A percentile compares a stretch with the other conserved stretches of the same genome.
These are phyloP conservation scores for Penicillium sclerotiorum DNA, from an alignment of 2,329 filamentous ascomycete genomes.

Conservation along the genomic window DNA sequence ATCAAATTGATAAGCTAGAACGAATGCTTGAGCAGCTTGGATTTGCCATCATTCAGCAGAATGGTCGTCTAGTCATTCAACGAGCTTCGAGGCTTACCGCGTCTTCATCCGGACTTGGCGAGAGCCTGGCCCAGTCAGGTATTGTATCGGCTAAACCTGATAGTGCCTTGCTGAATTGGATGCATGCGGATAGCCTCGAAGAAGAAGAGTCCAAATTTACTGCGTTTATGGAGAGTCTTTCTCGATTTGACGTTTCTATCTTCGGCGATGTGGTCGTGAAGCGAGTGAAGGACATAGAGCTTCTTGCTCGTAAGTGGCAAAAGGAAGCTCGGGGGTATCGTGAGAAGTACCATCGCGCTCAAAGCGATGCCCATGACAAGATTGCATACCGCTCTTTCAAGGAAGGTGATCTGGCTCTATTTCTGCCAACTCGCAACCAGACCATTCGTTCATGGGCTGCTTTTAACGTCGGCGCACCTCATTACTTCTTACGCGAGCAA, in stretches of 20 bases:
- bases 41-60: conserved; percentile 76
- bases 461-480: conserved; percentile 95
- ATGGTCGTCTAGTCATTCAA: conserved; percentile 73
- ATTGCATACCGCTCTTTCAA: conserved; percentile 96
- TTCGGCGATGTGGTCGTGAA: conserved; percentile 86
- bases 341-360: conserved; percentile 78
- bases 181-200: conserved; percentile 66
- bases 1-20: conserved; percentile 80
- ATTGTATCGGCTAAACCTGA: conserved; percentile 54
- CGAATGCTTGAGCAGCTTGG: conserved; percentile 84
- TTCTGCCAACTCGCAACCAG: conserved; percentile 92
- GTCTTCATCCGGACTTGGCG: conserved; percentile 37
- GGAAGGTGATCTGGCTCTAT: conserved; percentile 90
- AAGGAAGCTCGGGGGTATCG: conserved; percentile 84
- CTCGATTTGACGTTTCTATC: conserved; percentile 78
- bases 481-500: conserved; percentile 94
- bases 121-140: conserved; percentile 38
- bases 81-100: conserved; percentile 62
- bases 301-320: conserved; percentile 89
- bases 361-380: conserved; percentile 89
- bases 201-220: conserved; percentile 74
- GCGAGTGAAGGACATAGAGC: conserved; percentile 89
- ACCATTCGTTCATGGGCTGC: conserved; percentile 95
- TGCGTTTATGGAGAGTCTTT: conserved; percentile 71
- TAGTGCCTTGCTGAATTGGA: conserved; percentile 79